These are phyloP conservation scores for Sicyos baderoa DNA, from an alignment of 306 rosid genomes.

Conservation along the genomic window DNA sequence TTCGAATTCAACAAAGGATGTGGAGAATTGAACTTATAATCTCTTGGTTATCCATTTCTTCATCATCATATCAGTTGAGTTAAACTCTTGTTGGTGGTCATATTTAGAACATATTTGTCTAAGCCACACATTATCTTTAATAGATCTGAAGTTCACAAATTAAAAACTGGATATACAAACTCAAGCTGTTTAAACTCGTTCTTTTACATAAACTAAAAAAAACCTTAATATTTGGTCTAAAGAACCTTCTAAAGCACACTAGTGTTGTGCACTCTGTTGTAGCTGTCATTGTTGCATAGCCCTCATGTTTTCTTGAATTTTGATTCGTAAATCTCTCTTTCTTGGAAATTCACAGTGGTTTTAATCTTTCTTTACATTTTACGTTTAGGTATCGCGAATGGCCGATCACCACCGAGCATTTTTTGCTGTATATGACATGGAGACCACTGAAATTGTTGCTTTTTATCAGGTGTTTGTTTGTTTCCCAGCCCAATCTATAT, in stretches of 20 bases:
- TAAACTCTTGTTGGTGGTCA: too few species aligned
- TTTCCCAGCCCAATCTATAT: not conserved
- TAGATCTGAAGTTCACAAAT: too few species aligned
- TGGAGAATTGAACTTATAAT: too few species aligned
- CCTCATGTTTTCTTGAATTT: slow-evolving; percentile 12
- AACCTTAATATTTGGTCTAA: not conserved
- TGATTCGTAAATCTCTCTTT: slow-evolving; percentile 17
- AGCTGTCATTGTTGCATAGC: not conserved
- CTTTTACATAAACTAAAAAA: too few species aligned
- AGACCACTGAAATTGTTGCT: slow-evolving; percentile 84
- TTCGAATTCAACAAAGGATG: too few species aligned
- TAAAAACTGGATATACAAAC: too few species aligned
- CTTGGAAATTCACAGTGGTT: slow-evolving; percentile 19
- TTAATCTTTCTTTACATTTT: slow-evolving; percentile 14
- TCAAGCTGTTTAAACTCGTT: too few species aligned
- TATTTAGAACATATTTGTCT: too few species aligned
- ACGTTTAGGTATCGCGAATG: slow-evolving; percentile 62
- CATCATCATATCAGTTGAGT: too few species aligned
- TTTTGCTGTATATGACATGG: slow-evolving; percentile 92
- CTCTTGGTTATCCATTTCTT: too few species aligned
- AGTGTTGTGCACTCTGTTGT: not conserved
- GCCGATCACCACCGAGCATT: slow-evolving; percentile 74
- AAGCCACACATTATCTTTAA: too few species aligned
- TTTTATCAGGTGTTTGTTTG: slow-evolving; percentile 61
- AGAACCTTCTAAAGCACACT: not conserved